Conservation (phyloP, 2,329 filamentous ascomycete species). For the Elsinoe perseae region DNA sequence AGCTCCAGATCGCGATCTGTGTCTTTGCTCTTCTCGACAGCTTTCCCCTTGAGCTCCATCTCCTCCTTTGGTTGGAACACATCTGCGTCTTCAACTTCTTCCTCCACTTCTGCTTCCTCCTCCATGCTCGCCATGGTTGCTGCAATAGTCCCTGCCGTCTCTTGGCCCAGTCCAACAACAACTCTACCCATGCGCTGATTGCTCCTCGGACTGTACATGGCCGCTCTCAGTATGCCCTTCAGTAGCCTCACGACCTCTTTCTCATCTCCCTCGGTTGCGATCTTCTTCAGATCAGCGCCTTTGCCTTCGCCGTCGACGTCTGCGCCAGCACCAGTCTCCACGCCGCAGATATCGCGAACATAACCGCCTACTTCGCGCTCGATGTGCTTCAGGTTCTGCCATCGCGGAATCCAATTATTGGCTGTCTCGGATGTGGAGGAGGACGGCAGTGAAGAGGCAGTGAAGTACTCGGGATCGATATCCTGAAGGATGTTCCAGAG, state of each 20-base stretch:
- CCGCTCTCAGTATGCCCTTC: slow-evolving; percentile 42
- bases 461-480: slow-evolving; percentile 43
- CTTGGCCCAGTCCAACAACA: slow-evolving; percentile 32
- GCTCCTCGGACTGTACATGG: slow-evolving; percentile 41
- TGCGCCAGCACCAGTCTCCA: slow-evolving; percentile 23
- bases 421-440: slow-evolving; percentile 32
- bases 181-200: slow-evolving; percentile 42
- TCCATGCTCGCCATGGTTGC: slow-evolving; percentile 35
- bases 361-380: slow-evolving; percentile 43
- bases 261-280: slow-evolving; percentile 32
- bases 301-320: slow-evolving; percentile 18
- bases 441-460: slow-evolving; percentile 41
- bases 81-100: slow-evolving; percentile 25
- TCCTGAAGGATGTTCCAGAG: slow-evolving; percentile 43
- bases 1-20: slow-evolving; percentile 37
- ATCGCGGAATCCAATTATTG: slow-evolving; percentile 45
- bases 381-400: slow-evolving; percentile 47
- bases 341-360: slow-evolving; percentile 40
- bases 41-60: slow-evolving; percentile 19
- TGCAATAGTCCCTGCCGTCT: slow-evolving; percentile 33
- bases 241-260: slow-evolving; percentile 35
- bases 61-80: slow-evolving; percentile 23
- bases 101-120: slow-evolving; percentile 27
- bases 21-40: slow-evolving; percentile 19
- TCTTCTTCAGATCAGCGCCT: slow-evolving; percentile 42